A percentile compares a stretch with the other conserved stretches of the same genome.
These are phyloP conservation scores for Euphorbia pulcherrima DNA, from an alignment of 345 rosid species.

Conservation along the genomic window DNA sequence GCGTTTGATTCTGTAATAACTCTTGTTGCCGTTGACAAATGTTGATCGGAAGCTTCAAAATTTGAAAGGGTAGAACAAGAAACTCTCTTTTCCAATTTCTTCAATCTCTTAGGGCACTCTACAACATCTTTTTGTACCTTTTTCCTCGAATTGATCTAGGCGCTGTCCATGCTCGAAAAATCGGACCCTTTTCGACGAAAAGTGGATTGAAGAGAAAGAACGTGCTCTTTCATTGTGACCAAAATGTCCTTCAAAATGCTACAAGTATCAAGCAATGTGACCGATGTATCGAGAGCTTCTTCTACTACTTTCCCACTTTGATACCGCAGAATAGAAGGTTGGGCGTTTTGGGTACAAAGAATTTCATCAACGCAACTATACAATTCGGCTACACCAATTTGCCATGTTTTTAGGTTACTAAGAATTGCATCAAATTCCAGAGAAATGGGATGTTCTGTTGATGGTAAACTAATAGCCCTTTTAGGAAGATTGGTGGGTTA, in stretches of 20 bases:
- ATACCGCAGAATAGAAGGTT: constrained; percentile 17
- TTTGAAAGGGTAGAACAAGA: background rate
- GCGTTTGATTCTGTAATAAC: constrained; percentile 25
- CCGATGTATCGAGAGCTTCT: constrained; percentile 39
- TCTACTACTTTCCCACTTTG: constrained; percentile 29
- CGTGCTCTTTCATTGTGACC: constrained; percentile 33
- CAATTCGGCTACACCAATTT: constrained; percentile 41
- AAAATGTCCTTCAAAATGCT: constrained; percentile 34
- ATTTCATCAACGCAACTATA: constrained; percentile 36
- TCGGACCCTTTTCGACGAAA: constrained; percentile 37
- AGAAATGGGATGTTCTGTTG: constrained; percentile 44
- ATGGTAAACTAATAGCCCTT: constrained; percentile 56
- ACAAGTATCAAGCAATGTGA: constrained; percentile 44
- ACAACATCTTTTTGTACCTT: constrained; percentile 19
- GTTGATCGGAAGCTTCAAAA: constrained; percentile 7
- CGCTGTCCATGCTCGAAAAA: constrained; percentile 24
- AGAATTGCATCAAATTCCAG: constrained; percentile 43
- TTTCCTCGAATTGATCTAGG: constrained; percentile 27
- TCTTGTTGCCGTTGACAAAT: constrained; percentile 8
- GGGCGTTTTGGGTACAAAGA: constrained; percentile 32
- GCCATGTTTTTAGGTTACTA: constrained; percentile 37
- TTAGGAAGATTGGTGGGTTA: constrained; percentile 25
- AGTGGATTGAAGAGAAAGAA: constrained; percentile 45
- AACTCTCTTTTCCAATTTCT: constrained; percentile 20
- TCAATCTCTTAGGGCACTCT: constrained; percentile 21